Base-by-base conservation (phyloP, 2,329 filamentous ascomycete genomes). In the Botrytis pseudocinerea region DNA sequence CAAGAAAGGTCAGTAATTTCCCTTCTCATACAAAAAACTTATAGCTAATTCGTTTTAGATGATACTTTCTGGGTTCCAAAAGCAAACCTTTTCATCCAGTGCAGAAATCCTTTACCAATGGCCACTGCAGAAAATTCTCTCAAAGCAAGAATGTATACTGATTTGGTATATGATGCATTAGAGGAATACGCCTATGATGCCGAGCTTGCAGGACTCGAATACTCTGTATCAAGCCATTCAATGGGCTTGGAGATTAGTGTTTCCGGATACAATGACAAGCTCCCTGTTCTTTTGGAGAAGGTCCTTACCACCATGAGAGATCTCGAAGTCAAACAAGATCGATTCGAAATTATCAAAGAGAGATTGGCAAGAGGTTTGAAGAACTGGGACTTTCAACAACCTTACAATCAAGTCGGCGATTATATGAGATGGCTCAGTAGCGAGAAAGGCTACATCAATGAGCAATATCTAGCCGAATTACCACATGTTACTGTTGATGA, bases 21-120 rank as follows among this genome's bases (percentile, higher is more conserved):
- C 18, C 18, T 28, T 9, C 22, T 10, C 32, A 35, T 1, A 20
- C 7, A n/a, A 18, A 59, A 14, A 48, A 20, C 42, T n/a, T 18
- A 32, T 18, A 4, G 44, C 71, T 70, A 57, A 73, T 42, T 25
- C 48, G 2, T 38, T 35, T 14, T 22, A 72, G 96, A 99, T 79
- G 96, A 99, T 78, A 94, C 91, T 0, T 99, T 98, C 83, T 98
- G 95, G 95, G 96, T 98, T 16, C 96, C 96, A 14, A 97, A 97
- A 82, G 96, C 93, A 5, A 96, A 94, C 74, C 85, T 98, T 28
- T 89, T 94, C 76, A 89, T 97, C 76, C 93, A 91, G 77, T 87
- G 97, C 76, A 89, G 91, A 78, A 97, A 91, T 74, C 92, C 94
- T 0, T 83, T 97, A 63, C 90, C 93, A n/a, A 91, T 90, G 80